Evolutionary conservation across 2,329 filamentous ascomycete species (phyloP), one percentile per base, ranked within the genome.

Genomic region (Bimuria novae-zelandiae): DNA sequence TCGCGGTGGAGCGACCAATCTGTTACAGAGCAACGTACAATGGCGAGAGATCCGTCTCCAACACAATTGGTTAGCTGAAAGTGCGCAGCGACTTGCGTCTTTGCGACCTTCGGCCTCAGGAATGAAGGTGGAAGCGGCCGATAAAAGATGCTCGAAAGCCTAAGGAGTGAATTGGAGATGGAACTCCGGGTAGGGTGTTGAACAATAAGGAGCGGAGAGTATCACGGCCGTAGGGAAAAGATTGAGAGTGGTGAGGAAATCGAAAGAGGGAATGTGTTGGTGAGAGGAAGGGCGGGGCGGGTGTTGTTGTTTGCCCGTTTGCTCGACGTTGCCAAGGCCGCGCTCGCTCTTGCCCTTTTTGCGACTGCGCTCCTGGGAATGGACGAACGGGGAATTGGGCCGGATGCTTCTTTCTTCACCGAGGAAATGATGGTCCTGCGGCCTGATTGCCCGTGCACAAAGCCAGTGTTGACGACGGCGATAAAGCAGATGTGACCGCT

Each of bases 131-230:
- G 41, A 58, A 41, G 61, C 54, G 48, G 49, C 14, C 29, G 48
- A 35, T 50, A 55, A 59, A 63, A 49, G 61, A 67, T 67, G 59
- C 25, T 55, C 51, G 37, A 47, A 54, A 35, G 46, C 35, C 53
- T 63, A 74, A 72, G n/a, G 71, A 74, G 64, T 63, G 69, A 57
- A 69, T 50, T 58, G 68, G 69, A 71, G 65, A 57, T 49, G 50
- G 23, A 42, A 47, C 67, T 65, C 68, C 68, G 48, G 58, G 56
- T 63, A 57, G 44, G 56, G 47, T 52, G 55, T 51, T 51, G 45
- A 54, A 63, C 41, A 63, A 63, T 61, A 64, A 58, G 45, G 48
- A 55, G 46, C 39, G 41, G 52, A 37, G 45, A 47, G 54, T 53
- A 40, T 30, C 33, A 42, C 54, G 42, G 36, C 37, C n/a, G 19